Conservation (phyloP, 352 stramenopile genomes). For the Pythium volutum region DNA sequence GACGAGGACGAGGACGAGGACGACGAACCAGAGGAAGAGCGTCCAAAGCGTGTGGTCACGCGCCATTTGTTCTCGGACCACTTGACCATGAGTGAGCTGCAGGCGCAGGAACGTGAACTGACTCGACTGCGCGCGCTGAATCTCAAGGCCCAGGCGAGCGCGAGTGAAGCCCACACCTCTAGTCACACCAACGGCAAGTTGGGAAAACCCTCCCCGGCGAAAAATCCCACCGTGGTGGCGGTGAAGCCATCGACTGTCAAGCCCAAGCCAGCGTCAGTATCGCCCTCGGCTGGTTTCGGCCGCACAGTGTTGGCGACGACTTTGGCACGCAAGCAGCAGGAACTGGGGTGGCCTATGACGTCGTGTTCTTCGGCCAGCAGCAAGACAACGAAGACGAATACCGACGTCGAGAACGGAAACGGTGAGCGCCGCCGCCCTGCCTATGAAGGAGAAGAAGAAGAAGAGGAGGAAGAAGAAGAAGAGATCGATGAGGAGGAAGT, state of each 20-base stretch:
- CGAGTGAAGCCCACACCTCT: not conserved
- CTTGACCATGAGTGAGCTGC: constrained; percentile 56
- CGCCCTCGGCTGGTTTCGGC: not conserved
- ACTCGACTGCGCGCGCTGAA: constrained; percentile 12
- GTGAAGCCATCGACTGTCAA: not conserved
- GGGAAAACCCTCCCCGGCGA: not conserved
- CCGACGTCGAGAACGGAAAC: not conserved
- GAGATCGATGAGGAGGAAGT: not conserved
- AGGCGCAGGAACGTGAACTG: constrained; percentile 50
- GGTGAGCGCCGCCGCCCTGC: constrained; percentile 11
- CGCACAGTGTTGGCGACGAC: constrained; percentile 22
- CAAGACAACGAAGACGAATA: not conserved
- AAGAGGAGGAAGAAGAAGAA: constrained; percentile 15
- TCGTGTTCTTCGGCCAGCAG: not conserved
- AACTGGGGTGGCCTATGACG: constrained; percentile 10
- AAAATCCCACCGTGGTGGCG: not conserved
- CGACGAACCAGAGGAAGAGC: constrained; percentile 7
- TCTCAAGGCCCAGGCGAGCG: not conserved
- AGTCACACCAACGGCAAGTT: not conserved
- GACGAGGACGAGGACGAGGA: constrained; percentile 8
- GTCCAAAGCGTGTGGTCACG: not conserved
- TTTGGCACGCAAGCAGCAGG: constrained; percentile 16
- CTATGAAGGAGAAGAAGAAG: constrained; percentile 12
- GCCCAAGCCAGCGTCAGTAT: not conserved
- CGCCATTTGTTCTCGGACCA: constrained; percentile 26